Conservation (phyloP, 2,329 filamentous ascomycete species). For the Colletotrichum caudatum region DNA sequence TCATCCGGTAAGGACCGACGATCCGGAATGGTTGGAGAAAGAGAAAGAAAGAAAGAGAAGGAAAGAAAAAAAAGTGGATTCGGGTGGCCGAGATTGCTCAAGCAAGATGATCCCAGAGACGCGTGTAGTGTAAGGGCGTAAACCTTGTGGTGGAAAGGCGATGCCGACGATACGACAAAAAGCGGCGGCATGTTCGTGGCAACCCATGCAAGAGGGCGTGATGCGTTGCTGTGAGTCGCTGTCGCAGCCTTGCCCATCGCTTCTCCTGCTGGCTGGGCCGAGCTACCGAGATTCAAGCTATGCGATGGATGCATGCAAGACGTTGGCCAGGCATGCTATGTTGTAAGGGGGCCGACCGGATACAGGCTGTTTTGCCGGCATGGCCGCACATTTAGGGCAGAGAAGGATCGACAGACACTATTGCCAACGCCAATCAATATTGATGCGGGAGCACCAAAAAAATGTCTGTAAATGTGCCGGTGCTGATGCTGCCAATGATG, state of each 20-base stretch:
- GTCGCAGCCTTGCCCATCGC: neutral
- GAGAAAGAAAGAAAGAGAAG: neutral
- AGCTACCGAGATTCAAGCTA: constrained; percentile 28
- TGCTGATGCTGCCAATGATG: constrained; percentile 12
- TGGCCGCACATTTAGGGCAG: neutral
- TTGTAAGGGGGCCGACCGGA: constrained; percentile 10
- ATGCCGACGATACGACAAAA: constrained; percentile 5
- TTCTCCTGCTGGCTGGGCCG: constrained; percentile 11
- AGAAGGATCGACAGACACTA: constrained; percentile 2
- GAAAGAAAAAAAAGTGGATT: constrained; percentile 3
- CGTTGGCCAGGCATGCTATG: neutral
- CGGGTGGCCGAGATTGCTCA: constrained; percentile 5
- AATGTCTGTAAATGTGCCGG: neutral
- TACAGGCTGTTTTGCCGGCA: constrained; percentile 1
- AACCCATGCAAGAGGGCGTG: neutral
- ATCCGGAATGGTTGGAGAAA: constrained; percentile 18
- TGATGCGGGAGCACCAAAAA: constrained; percentile 3
- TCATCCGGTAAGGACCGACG: constrained; percentile 30
- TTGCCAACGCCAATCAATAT: constrained; percentile 28
- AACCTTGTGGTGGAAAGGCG: constrained; percentile 14
- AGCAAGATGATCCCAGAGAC: constrained; percentile 26
- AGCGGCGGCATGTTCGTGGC: constrained; percentile 15
- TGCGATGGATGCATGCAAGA: constrained; percentile 32
- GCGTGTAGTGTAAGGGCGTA: neutral
- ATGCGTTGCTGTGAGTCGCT: constrained; percentile 6